A percentile compares a stretch with the other conserved stretches of the same genome.
Conservation (phyloP, 2,329 filamentous ascomycete species). For the Pestalotiopsis sp. region DNA sequence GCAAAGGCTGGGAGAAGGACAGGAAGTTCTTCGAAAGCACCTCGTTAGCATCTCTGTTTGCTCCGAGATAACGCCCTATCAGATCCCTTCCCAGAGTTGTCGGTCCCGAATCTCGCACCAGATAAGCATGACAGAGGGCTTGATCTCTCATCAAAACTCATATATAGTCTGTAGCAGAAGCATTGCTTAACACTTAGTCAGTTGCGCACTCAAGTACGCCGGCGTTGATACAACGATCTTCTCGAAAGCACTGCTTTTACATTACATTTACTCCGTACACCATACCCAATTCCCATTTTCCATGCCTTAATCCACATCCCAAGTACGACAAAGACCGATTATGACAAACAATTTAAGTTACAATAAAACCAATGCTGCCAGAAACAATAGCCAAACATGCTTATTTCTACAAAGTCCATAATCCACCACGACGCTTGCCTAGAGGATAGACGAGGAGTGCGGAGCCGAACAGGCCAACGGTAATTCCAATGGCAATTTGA, state of each 20-base stretch:
- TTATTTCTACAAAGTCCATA: conserved; percentile 35
- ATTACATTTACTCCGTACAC: too few species aligned
- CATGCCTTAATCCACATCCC: background rate
- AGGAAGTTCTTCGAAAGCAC: background rate
- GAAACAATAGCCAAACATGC: background rate
- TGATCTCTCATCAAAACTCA: too few species aligned
- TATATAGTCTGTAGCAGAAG: too few species aligned
- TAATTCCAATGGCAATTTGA: conserved; percentile 65
- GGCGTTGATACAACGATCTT: too few species aligned
- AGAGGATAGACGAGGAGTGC: conserved; percentile 58
- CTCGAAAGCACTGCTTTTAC: too few species aligned
- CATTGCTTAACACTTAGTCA: too few species aligned
- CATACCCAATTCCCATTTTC: background rate
- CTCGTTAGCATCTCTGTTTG: background rate
- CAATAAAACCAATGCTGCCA: background rate
- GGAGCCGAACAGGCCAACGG: conserved; percentile 61
- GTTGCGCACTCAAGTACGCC: too few species aligned
- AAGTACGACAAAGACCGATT: background rate
- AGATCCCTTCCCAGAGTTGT: too few species aligned
- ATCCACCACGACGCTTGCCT: conserved; percentile 59
- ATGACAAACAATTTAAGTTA: background rate
- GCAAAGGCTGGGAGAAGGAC: background rate
- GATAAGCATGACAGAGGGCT: too few species aligned
- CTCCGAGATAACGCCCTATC: background rate
- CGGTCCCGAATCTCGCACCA: too few species aligned